Conservation (phyloP, 306 rosid genomes). For the Cucurbita pepo region DNA sequence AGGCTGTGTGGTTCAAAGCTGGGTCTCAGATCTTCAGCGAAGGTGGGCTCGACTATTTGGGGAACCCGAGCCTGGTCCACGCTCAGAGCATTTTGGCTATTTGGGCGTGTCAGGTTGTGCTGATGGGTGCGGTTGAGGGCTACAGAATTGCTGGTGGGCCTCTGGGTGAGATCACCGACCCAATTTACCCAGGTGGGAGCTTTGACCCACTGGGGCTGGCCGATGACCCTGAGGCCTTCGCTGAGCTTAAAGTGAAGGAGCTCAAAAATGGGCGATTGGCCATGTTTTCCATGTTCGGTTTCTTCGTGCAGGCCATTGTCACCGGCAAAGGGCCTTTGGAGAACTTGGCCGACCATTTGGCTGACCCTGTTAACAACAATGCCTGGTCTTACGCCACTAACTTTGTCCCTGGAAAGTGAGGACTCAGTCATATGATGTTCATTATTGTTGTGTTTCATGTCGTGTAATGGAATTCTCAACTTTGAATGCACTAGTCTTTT, state of each 20-base stretch:
- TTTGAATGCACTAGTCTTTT: too few species aligned
- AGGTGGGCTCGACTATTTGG: constrained; percentile 24
- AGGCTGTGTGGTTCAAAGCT: constrained; percentile 28
- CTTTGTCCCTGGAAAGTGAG: constrained; percentile 16
- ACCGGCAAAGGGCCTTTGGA: constrained; percentile 20
- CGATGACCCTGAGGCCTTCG: constrained; percentile 13
- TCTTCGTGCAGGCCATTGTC: constrained; percentile 14
- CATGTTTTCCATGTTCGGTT: constrained; percentile 20
- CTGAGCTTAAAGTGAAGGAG: constrained; percentile 21
- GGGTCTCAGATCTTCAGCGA: constrained; percentile 25
- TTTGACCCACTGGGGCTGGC: constrained; percentile 15
- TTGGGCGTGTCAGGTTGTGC: constrained; percentile 15
- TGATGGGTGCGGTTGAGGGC: constrained; percentile 16
- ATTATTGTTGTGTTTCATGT: too few species aligned
- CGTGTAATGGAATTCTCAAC: neutral
- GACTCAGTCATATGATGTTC: neutral
- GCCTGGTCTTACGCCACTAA: constrained; percentile 19
- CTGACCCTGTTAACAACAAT: constrained; percentile 20
- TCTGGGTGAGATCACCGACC: constrained; percentile 9
- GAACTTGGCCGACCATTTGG: constrained; percentile 10
- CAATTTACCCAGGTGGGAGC: constrained; percentile 14
- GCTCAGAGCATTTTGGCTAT: constrained; percentile 20
- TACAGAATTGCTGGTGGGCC: constrained; percentile 15
- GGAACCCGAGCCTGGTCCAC: constrained; percentile 18
- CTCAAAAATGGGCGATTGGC: constrained; percentile 16